Evolutionary conservation across 192 early-diverging fungal genomes (phyloP), one percentile per base, ranked within the genome.

Genomic region (Kickxella alabastrina): DNA sequence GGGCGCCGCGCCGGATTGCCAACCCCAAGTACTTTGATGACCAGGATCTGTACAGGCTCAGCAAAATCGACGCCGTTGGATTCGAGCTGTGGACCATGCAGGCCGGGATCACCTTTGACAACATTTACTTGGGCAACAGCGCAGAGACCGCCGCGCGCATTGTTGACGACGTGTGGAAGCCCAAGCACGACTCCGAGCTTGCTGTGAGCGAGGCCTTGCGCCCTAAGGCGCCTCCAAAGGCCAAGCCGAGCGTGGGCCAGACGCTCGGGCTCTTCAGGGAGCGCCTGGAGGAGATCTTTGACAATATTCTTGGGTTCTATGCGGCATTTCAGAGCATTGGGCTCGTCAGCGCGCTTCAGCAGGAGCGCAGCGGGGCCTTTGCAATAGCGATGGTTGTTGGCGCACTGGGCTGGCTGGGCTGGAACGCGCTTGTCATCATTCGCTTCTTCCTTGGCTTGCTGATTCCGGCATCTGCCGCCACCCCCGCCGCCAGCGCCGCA

Each of bases 51-150:
- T 81, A 85, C 61, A 86, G 88, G 71, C 85, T 94, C 49, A 82
- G 82, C 31, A 81, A 82, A 54, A 92, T 95, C 51, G 78, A 49
- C 49, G 90, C 85, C 25, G 75, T 92, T 53, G 93, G 93, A 9
- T 92, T 93, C 54, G 93, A 95, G 72, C 71, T 95, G 52, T 95
- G 92, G 92, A 91, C 88, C 36, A 94, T 95, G 88, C 89, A 92
- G 75, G 72, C 86, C 49, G 77, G 81, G 23, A 91, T 93, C 48
- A 75, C 86, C 19, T 94, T 95, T 53, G 88, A 95, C 79, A 95
- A 94, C 69, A 87, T 95, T 47, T 92, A 90, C 69, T 64, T 95
- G 52, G 91, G 91, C 37, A 77, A 87, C 78, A 83, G 72, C 59
- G 79, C 68, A 13, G 65, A 67, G 13, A 82, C 83, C 28, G 93